Base-by-base conservation (phyloP, 495 filamentous ascomycete genomes). In the Talaromyces trachyspermus region DNA sequence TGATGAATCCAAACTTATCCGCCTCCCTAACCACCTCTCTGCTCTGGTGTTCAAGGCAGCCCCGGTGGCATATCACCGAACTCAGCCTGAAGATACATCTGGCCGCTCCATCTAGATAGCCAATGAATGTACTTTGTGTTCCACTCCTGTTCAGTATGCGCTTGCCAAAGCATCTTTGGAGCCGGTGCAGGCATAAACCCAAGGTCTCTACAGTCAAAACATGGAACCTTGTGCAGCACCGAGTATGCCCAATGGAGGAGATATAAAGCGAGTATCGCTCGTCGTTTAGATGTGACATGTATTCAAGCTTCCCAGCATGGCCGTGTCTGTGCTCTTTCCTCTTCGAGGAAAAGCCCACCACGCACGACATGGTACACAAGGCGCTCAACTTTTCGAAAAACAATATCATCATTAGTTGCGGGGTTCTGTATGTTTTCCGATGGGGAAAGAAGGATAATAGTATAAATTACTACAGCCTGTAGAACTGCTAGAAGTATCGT, bases 161-260 rank as follows among this genome's bases (percentile, higher is more conserved):
- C 64, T 32, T 66, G 58, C 68, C 68, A 71, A 15, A 69, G 64
- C 17, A 55, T 55, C 49, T 71, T 71, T 11, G 68, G 51, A 1
- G 62, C 63, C 1, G 66, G 29, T 1, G 29, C 29, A 32, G 63
- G 65, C 54, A 69, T 59, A 44, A 64, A 65, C 2, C 61, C 62
- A 1, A 71, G 54, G 18, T 69, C 59, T 11, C 50, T 49, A 43
- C 67, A 71, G 24, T 65, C 55, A 43, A 66, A 66, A 12, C 54
- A 63, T 11, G 53, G 54, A 12, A 59, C 44, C 11, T 54, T 44
- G 37, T 69, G 58, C 30, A 61, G 57, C 6, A 62, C 62, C 12
- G 60, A 60, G 44, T 66, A 68, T 12, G 67, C 59, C 65, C 64
- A 71, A 42, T 69, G 64, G 24, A 71, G 49, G 6, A 69, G 56